Percentiles rank a stretch among this genome's conserved stretches.
Conservation (phyloP, 257 asterid genomes). For the Nicotiana paniculata region DNA sequence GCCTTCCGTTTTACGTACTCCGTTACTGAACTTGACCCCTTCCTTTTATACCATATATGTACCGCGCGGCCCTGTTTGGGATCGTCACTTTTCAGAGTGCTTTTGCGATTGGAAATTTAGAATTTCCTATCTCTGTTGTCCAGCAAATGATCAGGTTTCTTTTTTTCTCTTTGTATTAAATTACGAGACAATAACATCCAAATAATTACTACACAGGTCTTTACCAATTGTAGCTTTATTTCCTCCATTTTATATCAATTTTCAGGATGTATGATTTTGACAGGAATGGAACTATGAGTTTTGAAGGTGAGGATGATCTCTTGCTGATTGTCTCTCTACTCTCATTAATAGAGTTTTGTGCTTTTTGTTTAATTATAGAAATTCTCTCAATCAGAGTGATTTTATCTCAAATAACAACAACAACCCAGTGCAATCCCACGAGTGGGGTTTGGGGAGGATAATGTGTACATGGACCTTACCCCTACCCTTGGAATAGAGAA, state of each 20-base stretch:
- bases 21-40: neutral
- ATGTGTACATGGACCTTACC: too few species aligned
- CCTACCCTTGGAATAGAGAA: too few species aligned
- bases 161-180: neutral
- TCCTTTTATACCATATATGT: neutral
- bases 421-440: too few species aligned
- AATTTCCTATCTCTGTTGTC: slow-evolving; percentile 59
- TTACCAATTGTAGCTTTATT: neutral
- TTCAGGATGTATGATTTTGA: slow-evolving; percentile 83
- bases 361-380: neutral
- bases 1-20: neutral
- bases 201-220: neutral
- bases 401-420: neutral
- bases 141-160: slow-evolving; percentile 80
- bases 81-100: slow-evolving; percentile 35
- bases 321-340: neutral
- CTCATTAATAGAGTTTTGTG: neutral
- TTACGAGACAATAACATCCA: neutral
- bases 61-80: too few species aligned
- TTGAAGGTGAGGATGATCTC: slow-evolving; percentile 40
- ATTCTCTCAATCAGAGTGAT: neutral
- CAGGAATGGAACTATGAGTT: slow-evolving; percentile 73
- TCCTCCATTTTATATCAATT: neutral
- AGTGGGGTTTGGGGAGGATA: too few species aligned
- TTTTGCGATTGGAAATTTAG: slow-evolving; percentile 61